Base-by-base conservation (phyloP, 768 basidiomycete genomes). In the Rhizopogon rudus region DNA sequence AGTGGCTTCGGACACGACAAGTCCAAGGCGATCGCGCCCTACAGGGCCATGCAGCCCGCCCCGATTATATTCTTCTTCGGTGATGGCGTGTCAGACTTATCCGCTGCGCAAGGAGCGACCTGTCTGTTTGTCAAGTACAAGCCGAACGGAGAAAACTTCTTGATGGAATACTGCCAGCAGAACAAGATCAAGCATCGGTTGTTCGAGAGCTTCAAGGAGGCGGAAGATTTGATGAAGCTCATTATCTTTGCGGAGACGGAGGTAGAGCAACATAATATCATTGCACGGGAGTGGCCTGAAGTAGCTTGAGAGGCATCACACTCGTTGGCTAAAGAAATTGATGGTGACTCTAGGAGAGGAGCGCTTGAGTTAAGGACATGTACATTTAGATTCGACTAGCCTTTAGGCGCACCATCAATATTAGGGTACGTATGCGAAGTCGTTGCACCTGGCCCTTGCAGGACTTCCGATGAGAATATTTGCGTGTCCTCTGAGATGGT, bases 51-150 rank as follows among this genome's bases (percentile, higher is more conserved):
- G 42, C 62, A 75, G 6, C 67, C 82, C 45, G 83, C 86, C 5
- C 96, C 97, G 2, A 85, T 81, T 2, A 75, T 96, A 9, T 96
- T 99, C 73, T 99, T 97, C 82, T 95, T 97, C 60, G 97, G 97
- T 0, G 97, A 99, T 67, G 97, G 97, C 35, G 97, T 97, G 49
- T 94, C 92, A 54, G 94, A 97, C 68, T 81, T 97, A 71, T 94
- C 91, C 8, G 96, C 97, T 3, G 97, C 97, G 0, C 78, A 77
- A 55, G 91, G 95, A 63, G 93, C 97, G 16, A 94, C 98, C 69
- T 73, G 94, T 17, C 80, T 99, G n/a, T 98, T 98, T 66, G 93
- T 95, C 59, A 98, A 98, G 71, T 77, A 79, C 59, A 91, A 90
- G 60, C 64, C 70, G 1, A 81, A 82, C 55, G 86, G 85, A 35